These are phyloP conservation scores for Globisporangium paroecandrum DNA, from an alignment of 352 stramenopile species.

Conservation along the genomic window DNA sequence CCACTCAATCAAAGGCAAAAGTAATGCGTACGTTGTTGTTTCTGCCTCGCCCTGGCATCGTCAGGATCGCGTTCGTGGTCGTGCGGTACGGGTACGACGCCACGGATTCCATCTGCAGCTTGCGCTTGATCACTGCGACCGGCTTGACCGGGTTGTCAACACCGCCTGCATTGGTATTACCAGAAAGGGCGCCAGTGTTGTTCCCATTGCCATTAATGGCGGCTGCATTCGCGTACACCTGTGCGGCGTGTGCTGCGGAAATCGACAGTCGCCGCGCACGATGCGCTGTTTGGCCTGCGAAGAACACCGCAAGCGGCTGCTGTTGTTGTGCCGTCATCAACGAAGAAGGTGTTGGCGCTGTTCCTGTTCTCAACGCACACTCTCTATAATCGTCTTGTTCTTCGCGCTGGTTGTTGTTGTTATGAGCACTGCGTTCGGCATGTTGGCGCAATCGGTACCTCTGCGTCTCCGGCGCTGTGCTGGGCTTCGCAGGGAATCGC, in stretches of 20 bases:
- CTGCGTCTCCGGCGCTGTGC: constrained; percentile 1
- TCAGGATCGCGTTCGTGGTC: constrained; percentile 8
- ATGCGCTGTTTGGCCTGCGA: constrained; percentile 19
- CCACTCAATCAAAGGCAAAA: background rate
- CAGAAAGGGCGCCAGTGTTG: constrained; percentile 8
- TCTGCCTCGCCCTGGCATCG: constrained; percentile 13
- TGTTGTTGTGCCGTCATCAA: background rate
- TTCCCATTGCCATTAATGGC: background rate
- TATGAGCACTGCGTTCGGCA: background rate
- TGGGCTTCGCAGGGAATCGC: constrained; percentile 10
- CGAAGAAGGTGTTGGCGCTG: background rate
- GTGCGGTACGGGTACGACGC: constrained; percentile 11
- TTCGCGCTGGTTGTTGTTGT: constrained; percentile 17
- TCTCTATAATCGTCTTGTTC: background rate
- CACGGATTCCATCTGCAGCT: constrained; percentile 19
- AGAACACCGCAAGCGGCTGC: constrained; percentile 25
- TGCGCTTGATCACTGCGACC: constrained; percentile 11
- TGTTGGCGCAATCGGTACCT: constrained; percentile 8
- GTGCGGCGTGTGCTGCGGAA: constrained; percentile 18
- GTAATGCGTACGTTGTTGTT: constrained; percentile 26
- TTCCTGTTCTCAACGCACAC: background rate
- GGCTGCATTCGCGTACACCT: constrained; percentile 17
- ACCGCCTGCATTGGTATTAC: constrained; percentile 2
- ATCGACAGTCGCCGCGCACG: constrained; percentile 18
- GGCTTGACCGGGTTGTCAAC: constrained; percentile 5